Base-by-base conservation (phyloP, 1,284 basidiomycete species). In the Leccinum variabile region DNA sequence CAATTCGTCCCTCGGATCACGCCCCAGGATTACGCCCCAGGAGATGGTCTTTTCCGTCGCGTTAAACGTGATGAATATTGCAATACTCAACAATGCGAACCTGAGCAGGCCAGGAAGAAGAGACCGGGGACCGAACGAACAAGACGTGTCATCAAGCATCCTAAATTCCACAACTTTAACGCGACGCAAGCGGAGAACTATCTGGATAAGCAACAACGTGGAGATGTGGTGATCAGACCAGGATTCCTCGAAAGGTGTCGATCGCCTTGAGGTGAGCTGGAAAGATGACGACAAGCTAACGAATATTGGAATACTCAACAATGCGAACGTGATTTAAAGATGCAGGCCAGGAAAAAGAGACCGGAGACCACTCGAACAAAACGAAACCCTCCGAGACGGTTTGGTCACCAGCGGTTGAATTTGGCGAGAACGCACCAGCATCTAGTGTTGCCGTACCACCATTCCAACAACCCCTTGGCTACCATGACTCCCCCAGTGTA, bases 191-290 rank as follows among this genome's bases (percentile, higher is more conserved):
- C 97, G 2, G 96, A 99, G 77, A 83, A 87, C 59, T 93, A 91
- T 75, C 81, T 99, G 59, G 92, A 95, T 61, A 90, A 90, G 66
- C 91, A 95, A 76, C 94, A 95, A 69, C 87, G 94, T 33, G 97
- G 96, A 13, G 95, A 98, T 75, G 95, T 95, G 54, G 93, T 99
- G 37, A 94, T 99, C 67, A 84, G 97, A 54, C 97, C 97, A 0
- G 25, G 25, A 28, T 28, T 97, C 95, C 33, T 98, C 96, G 3
- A 96, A 97, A 76, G 97, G 97, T 6, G 79, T 84, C 46, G 88
- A 98, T 72, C 97, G 99, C 77, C 82, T 99, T 41, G 97, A 97
- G 41, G 92, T 99, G 13, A 99, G 97, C 0, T 99, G 97, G 97
- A 99, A 99, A 79, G 96, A 99, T 99, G 25, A 82, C 84, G 25